Base-by-base conservation (phyloP, 768 basidiomycete species). In the Kwoniella heveanensis region DNA sequence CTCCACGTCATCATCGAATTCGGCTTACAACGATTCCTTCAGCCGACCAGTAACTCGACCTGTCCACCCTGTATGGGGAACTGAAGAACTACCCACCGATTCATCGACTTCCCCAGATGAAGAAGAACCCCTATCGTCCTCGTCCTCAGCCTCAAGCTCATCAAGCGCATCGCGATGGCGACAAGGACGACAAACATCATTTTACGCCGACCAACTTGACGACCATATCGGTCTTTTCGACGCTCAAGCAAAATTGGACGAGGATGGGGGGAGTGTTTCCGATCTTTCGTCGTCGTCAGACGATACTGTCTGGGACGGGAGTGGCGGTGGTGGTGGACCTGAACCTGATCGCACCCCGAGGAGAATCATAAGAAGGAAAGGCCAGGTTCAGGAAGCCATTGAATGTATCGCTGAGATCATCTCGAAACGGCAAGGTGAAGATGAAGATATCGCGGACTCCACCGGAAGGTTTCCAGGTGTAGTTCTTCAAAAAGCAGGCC, bases 51-150 rank as follows among this genome's bases (percentile, higher is more conserved):
- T 26, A 22, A 1, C 21, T 48, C 57, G 32, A 6, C 32, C 7
- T 6, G 32, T 13, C 7, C 39, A 44, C 15, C 39, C 39, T 9
- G 17, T 44, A 7, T 44, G 39, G 39, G 39, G 39, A 12, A 12
- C 26, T 22, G 29, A 17, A 32, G 26, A 39, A 8, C n/a, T 21
- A 8, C 29, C 9, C 22, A 30, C 44, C 12, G 57, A 59, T 22
- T 37, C 49, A 5, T 25, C 50, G 9, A 54, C 60, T 9, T 66
- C 64, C 9, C 61, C 64, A 24, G 57, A 57, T 17, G 53, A 58
- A 12, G 54, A 60, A 30, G 58, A 60, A n/a, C 32, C 59, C 2
- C 47, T 60, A 26, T 65, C 64, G 6, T 47, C 56, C 47, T 54
- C 63, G 5, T 53, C 50, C 9, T 65, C 51, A 10, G n/a, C n/a